Base-by-base conservation (phyloP, 768 basidiomycete genomes). In the Chalciporus chontae region DNA sequence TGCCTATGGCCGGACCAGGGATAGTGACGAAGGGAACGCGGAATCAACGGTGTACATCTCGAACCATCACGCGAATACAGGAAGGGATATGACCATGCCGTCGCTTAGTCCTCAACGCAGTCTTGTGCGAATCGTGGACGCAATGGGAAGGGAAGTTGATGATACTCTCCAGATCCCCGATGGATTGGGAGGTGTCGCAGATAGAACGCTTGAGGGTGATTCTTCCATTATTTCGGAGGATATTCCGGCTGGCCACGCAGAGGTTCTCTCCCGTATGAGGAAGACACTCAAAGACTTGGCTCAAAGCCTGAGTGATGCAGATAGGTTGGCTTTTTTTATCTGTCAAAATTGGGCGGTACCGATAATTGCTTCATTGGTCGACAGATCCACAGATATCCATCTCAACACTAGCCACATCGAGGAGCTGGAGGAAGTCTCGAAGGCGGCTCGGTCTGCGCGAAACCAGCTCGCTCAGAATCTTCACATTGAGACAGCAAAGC, bases 91-190 rank as follows among this genome's bases (percentile, higher is more conserved):
- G 38, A 49, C 38, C 26, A 47, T 45, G 10, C 37, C 62, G 7
- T 59, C 56, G 40, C 40, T 45, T 23, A 60, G 58, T 13, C 55
- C 55, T 23, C 66, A 44, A 45, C 74, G 64, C 56, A 77, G 72
- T 53, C 58, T 65, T 21, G 71, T 87, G 43, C 77, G 84, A 38
- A 69, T 88, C 29, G 76, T 87, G 37, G 86, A 90, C 61, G 83
- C 83, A 5, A 81, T 85, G 78, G 87, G 85, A 8, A 75, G 71
- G 45, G 79, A 83, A 56, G 70, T 85, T 14, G 73, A 76, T 46
- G 71, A 70, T 39, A 40, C 54, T 8, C 29, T 51, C 39, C 48
- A 50, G 42, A 31, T 81, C 19, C 70, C 76, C 42, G 69, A 67
- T 39, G 48, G 57, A 27, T 52, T 58, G 26, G 49, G 55, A 24